Evolutionary conservation across 2,329 filamentous ascomycete species (phyloP).

Genomic region (Cryphonectria carpinicola): DNA sequence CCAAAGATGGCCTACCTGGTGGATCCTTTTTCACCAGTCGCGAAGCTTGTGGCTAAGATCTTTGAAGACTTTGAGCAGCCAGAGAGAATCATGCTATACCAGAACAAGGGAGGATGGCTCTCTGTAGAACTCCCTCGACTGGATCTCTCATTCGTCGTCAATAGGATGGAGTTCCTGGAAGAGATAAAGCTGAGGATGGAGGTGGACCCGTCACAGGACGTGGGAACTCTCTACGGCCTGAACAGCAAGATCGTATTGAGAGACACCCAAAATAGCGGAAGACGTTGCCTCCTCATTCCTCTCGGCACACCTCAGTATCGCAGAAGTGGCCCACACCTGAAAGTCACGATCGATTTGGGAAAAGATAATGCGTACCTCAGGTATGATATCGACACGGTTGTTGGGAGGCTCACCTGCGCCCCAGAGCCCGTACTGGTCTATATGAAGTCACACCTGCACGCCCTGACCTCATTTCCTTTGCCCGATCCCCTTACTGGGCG

Average conservation of each 20-base stretch:
- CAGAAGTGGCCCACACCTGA: constrained; percentile 46
- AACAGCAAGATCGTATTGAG: constrained; percentile 61
- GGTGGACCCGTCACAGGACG: constrained; percentile 61
- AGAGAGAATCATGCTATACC: constrained; percentile 49
- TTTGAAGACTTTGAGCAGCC: constrained; percentile 56
- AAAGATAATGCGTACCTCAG: constrained; percentile 46
- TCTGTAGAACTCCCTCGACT: constrained; percentile 55
- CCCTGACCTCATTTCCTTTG: constrained; percentile 60
- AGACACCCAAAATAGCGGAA: constrained; percentile 42
- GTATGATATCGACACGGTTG: constrained; percentile 56
- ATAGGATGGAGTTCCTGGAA: constrained; percentile 44
- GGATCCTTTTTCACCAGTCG: constrained; percentile 51
- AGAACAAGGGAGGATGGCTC: constrained; percentile 42
- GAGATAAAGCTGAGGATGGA: constrained; percentile 54
- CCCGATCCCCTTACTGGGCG: constrained; percentile 61
- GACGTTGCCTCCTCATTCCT: constrained; percentile 59
- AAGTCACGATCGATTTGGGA: constrained; percentile 41
- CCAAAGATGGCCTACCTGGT: constrained; percentile 41
- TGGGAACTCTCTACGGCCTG: constrained; percentile 64
- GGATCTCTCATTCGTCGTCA: constrained; percentile 59
- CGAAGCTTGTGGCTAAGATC: constrained; percentile 43
- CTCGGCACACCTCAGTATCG: constrained; percentile 43
- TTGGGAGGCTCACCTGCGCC: constrained; percentile 61
- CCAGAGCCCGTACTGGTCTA: constrained; percentile 59
- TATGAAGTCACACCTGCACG: constrained; percentile 62